Evolutionary conservation across 1,139 yeast species (phyloP).

Genomic region (Geotrichum aggregatum): DNA sequence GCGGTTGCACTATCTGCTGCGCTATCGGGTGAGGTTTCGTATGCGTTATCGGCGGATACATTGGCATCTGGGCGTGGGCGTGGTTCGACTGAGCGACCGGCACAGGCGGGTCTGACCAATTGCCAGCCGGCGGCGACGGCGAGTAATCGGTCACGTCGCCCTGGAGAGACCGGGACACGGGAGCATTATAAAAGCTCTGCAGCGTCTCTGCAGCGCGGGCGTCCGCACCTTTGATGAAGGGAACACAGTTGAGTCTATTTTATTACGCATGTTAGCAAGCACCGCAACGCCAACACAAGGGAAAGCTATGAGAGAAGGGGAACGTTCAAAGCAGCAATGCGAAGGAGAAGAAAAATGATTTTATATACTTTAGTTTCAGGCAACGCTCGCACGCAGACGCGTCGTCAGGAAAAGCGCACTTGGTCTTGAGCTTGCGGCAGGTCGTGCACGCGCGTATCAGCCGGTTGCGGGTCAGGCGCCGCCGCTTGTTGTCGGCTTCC

Average conservation of each 20-base stretch:
- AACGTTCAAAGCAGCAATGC: too few relatives aligned
- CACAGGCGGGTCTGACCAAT: too few relatives aligned
- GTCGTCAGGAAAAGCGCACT: conserved; percentile 11
- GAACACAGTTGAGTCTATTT: conserved; percentile 12
- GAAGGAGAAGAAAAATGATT: neutral
- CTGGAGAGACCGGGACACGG: neutral
- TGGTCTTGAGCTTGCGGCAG: conserved; percentile 17
- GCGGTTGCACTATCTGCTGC: too few relatives aligned
- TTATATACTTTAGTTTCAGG: conserved; percentile 2
- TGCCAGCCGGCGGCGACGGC: too few relatives aligned
- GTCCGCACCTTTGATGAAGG: conserved; percentile 7
- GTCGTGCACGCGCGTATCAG: conserved; percentile 16
- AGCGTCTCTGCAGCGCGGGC: neutral
- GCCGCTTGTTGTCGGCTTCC: conserved; percentile 8
- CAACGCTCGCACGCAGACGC: conserved; percentile 11
- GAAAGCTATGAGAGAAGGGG: too few relatives aligned
- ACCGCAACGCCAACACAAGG: too few relatives aligned
- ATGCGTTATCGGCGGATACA: too few relatives aligned
- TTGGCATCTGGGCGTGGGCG: too few relatives aligned
- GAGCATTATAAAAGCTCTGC: neutral
- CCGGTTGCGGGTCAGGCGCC: conserved; percentile 15
- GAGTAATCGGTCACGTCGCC: neutral
- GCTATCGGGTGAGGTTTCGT: too few relatives aligned
- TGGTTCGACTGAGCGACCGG: too few relatives aligned
- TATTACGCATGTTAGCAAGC: neutral